Conservation (phyloP, 78 protist genomes). For the Chrysochromulina parva region DNA sequence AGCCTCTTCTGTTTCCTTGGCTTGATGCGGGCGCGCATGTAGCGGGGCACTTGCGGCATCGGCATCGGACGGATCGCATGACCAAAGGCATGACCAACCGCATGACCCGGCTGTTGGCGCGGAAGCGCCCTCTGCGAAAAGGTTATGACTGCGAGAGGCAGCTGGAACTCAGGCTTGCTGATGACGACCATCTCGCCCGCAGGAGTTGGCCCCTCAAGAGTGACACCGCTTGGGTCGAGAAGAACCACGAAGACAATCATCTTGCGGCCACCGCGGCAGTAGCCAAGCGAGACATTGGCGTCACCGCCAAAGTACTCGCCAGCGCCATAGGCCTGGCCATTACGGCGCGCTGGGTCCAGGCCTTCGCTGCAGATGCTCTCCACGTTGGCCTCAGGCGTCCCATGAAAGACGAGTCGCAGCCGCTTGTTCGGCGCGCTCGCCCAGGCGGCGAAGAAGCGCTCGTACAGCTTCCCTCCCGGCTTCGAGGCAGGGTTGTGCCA, state of each 20-base stretch:
- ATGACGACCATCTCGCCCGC: neutral
- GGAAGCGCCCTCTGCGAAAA: too few relatives aligned
- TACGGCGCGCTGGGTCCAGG: neutral
- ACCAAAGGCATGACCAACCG: too few relatives aligned
- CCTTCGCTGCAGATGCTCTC: neutral
- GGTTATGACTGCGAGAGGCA: neutral
- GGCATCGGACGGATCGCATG: too few relatives aligned
- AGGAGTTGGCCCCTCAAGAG: neutral
- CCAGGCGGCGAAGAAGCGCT: neutral
- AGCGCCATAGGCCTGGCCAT: neutral
- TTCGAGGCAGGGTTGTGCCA: neutral
- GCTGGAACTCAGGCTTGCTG: neutral
- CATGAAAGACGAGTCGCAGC: neutral
- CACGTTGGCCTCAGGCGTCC: neutral
- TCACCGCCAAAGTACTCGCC: conserved; percentile 1
- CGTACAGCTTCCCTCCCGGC: neutral
- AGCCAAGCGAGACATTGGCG: neutral
- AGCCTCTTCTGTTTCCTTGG: too few relatives aligned
- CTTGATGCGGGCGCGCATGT: too few relatives aligned
- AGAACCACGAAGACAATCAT: neutral
- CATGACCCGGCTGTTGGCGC: too few relatives aligned
- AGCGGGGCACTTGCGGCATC: too few relatives aligned
- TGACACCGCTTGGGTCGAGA: neutral
- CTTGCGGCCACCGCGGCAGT: neutral
- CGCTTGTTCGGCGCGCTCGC: neutral